Evolutionary conservation across 1,284 basidiomycete genomes (phyloP), one percentile per base, ranked within the genome.

Genomic region (Schizopora paradoxa): DNA sequence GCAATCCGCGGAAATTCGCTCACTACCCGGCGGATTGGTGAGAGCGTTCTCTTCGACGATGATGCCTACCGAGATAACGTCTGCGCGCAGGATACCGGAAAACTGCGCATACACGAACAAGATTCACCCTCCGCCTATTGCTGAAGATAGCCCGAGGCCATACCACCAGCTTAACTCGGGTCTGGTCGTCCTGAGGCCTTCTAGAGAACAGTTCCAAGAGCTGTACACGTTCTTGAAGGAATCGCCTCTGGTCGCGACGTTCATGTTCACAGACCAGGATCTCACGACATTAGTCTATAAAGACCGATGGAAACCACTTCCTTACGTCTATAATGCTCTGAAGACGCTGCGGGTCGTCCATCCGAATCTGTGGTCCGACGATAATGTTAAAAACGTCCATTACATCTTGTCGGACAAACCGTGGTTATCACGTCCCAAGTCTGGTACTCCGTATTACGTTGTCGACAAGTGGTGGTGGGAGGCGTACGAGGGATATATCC

Each of bases 1-100:
- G 94, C 70, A 98, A 98, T 61, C 94, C 94, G 6, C 78, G 82
- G 43, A 82, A 80, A 59, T 66, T 94, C 33, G 55, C 73, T 1
- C 88, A 93, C 58, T 98, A 98, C 63, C 94, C 95, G 2, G 57
- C 60, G 4, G 91, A 96, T 61, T 98, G 94, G 94, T 91, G 56
- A 68, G 76, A 61, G 14, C 27, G 28, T 13, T 11, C 28, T 28
- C 2, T 14, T 32, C 32, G 7, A 45, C 31, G 37, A 41, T 41
- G 18, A 19, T 22, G 14, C 38, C n/a, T 36, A 19, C 37, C 32
- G 18, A 28, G 25, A 38, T 19, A 32, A 47, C 19, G 14, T 19
- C 34, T 23, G 45, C 26, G 19, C 18, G 14, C 58, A 95, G 92
- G 92, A 73, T 82, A 23, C 92, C 94, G 4, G 80, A 69, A 45